Percentiles rank a stretch among this genome's conserved stretches.
phyloP scores from a whole-genome alignment of 1,284 basidiomycete species.

The Trichosporon coremiiforme region DNA sequence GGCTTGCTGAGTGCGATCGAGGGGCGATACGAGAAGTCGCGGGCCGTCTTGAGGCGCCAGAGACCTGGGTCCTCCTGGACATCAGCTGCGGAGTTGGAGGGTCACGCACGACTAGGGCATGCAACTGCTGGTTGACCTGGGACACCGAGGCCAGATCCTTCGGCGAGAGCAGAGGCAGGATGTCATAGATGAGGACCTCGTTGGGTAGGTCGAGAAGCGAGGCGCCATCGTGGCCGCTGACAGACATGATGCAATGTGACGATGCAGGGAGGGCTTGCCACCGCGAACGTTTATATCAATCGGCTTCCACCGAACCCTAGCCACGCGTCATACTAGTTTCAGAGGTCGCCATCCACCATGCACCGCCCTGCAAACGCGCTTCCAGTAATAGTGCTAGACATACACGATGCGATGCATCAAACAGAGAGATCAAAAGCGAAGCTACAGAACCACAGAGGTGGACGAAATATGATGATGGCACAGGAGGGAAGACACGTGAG shows the following conservation, averaged over 20 bases:
- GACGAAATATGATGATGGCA: slow-evolving; percentile 16
- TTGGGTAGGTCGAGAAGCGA: slow-evolving; percentile 42
- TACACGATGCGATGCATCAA: slow-evolving; percentile 20
- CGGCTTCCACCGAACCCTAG: slow-evolving; percentile 3
- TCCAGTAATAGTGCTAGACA: slow-evolving; percentile 1
- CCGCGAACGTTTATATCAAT: background rate
- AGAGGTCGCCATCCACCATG: background rate
- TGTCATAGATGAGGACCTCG: slow-evolving; percentile 72
- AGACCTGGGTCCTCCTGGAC: slow-evolving; percentile 68
- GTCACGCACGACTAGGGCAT: slow-evolving; percentile 40
- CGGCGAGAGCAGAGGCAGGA: slow-evolving; percentile 66
- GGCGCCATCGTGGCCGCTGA: background rate
- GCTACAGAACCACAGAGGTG: slow-evolving; percentile 3
- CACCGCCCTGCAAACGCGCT: background rate
- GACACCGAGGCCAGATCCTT: slow-evolving; percentile 65
- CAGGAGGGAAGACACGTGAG: background rate
- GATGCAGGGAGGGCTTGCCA: background rate
- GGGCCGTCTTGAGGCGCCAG: slow-evolving; percentile 70
- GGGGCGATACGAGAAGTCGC: slow-evolving; percentile 77
- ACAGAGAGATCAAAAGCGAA: slow-evolving; percentile 19
- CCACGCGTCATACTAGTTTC: slow-evolving; percentile 4
- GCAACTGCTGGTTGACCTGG: slow-evolving; percentile 35
- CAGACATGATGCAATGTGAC: slow-evolving; percentile 16
- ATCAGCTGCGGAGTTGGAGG: slow-evolving; percentile 59
- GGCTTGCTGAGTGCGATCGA: slow-evolving; percentile 34